Conservation (phyloP, 441 rosid genomes). For the Pelargonium australe region DNA sequence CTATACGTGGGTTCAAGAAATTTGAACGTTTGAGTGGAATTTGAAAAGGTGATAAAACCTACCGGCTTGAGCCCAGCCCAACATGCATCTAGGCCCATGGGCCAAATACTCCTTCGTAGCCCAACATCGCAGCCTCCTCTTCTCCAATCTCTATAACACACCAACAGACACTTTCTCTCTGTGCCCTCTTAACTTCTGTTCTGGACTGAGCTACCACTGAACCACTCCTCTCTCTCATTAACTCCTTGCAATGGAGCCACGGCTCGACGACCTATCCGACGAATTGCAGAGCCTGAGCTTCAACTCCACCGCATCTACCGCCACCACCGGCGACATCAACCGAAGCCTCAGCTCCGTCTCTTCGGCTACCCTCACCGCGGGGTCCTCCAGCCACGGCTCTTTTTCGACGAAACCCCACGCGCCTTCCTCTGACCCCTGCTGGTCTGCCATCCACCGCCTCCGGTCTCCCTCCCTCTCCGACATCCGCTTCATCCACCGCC, state of each 20-base stretch:
- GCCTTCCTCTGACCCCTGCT: neutral
- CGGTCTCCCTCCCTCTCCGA: conserved; percentile 53
- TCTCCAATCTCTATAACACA: too few species aligned
- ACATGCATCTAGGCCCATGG: too few species aligned
- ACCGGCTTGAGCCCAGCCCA: too few species aligned
- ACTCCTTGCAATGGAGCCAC: conserved; percentile 52
- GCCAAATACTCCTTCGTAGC: too few species aligned
- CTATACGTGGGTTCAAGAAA: too few species aligned
- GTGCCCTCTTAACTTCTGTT: too few species aligned
- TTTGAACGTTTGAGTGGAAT: too few species aligned
- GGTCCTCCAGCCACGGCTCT: conserved; percentile 52
- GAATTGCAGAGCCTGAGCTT: conserved; percentile 87
- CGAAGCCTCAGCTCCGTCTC: conserved; percentile 50
- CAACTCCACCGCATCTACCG: conserved; percentile 43
- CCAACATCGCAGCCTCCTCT: too few species aligned
- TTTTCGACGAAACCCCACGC: conserved; percentile 41
- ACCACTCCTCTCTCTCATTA: neutral
- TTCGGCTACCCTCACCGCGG: conserved; percentile 52
- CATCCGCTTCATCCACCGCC: conserved; percentile 58
- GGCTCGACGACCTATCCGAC: conserved; percentile 66
- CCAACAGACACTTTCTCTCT: too few species aligned
- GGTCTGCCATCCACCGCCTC: conserved; percentile 23
- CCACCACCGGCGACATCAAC: conserved; percentile 8
- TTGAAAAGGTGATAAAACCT: too few species aligned
- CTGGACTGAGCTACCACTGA: too few species aligned